phyloP scores from a whole-genome alignment of 306 rosid species.

The Lotus japonicus region DNA sequence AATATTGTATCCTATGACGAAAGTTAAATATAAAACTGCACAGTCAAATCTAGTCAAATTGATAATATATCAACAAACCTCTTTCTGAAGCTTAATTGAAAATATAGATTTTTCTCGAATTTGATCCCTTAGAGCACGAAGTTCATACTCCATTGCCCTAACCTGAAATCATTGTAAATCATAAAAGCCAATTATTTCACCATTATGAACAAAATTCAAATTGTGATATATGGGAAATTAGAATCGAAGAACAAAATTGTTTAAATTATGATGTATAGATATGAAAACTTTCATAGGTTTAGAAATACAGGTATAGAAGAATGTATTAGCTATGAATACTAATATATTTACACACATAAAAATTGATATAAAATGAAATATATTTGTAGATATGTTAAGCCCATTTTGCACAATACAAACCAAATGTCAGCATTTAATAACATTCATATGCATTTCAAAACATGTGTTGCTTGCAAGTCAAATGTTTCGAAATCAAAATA shows the following conservation, averaged over 20 bases:
- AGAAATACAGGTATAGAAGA: no score
- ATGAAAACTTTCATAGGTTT: neutral
- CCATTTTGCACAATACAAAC: no score
- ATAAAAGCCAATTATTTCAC: neutral
- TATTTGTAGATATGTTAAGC: no score
- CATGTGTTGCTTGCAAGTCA: no score
- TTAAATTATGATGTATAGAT: neutral
- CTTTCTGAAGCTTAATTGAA: slow-evolving; percentile 84
- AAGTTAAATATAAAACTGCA: neutral
- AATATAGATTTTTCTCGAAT: slow-evolving; percentile 73
- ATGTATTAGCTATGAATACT: no score
- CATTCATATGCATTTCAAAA: no score
- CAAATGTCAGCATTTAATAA: no score
- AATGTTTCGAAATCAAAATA: no score
- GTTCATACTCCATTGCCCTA: slow-evolving; percentile 90
- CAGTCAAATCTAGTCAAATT: slow-evolving; percentile 1
- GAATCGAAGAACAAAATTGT: neutral
- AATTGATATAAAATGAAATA: no score
- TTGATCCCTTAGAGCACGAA: slow-evolving; percentile 79
- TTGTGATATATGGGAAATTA: neutral
- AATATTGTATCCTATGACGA: neutral
- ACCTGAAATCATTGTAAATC: slow-evolving; percentile 45
- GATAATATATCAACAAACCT: slow-evolving; percentile 47
- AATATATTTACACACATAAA: no score
- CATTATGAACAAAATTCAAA: slow-evolving; percentile 3